Percentiles rank a stretch among this genome's conserved stretches.
Evolutionary conservation across 2,329 filamentous ascomycete species (phyloP).

Genomic region (Exserohilum rostratum): DNA sequence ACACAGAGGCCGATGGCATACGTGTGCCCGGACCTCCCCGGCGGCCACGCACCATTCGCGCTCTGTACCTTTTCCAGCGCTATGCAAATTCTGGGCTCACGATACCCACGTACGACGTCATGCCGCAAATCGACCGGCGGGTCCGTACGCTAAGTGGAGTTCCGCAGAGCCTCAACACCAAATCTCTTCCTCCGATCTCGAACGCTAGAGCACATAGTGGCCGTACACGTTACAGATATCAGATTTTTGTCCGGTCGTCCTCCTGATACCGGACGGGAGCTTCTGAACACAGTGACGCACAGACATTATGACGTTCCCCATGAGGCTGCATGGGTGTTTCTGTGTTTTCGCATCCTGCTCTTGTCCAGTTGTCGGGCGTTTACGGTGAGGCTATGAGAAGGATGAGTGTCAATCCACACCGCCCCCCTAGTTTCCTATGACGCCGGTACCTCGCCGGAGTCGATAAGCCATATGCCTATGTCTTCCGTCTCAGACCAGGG

Average conservation of each 20-base stretch:
- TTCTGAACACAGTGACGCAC: not conserved
- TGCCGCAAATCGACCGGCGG: constrained; percentile 11
- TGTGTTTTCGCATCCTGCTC: not conserved
- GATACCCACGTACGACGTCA: constrained; percentile 14
- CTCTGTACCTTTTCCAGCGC: not conserved
- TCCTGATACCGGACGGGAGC: not conserved
- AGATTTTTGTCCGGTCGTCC: constrained; percentile 9
- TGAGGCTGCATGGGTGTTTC: constrained; percentile 1
- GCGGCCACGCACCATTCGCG: not conserved
- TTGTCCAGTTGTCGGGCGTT: constrained; percentile 11
- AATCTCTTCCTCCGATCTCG: constrained; percentile 7
- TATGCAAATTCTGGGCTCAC: constrained; percentile 9
- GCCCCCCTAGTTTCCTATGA: constrained; percentile 7
- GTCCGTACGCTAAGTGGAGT: constrained; percentile 25
- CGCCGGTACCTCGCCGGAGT: constrained; percentile 6
- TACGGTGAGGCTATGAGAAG: constrained; percentile 11
- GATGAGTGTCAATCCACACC: constrained; percentile 4
- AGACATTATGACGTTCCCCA: constrained; percentile 4
- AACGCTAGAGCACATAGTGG: constrained; percentile 18
- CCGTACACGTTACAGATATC: constrained; percentile 13
- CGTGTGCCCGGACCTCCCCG: constrained; percentile 10
- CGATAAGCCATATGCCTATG: constrained; percentile 1
- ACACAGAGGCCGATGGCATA: not conserved
- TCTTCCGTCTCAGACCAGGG: constrained; percentile 1
- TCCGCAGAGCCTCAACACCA: constrained; percentile 27